Evolutionary conservation across 2,329 filamentous ascomycete genomes (phyloP).

Genomic region (Epichloe gansuensis): DNA sequence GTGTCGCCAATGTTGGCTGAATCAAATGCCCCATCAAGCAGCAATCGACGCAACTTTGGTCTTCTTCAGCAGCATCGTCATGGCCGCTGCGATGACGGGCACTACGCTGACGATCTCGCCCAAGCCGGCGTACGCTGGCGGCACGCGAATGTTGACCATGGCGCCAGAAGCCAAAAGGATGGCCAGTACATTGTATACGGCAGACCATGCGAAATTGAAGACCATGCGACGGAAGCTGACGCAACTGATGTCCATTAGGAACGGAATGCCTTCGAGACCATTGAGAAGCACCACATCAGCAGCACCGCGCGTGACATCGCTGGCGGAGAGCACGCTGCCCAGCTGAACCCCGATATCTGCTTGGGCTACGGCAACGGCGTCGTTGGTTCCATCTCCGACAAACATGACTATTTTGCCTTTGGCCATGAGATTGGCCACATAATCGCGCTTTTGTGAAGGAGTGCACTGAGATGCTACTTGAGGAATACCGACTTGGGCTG

Average conservation of each 20-base stretch:
- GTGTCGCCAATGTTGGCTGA: neutral
- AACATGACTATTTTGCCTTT: conserved; percentile 35
- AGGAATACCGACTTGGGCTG: conserved; percentile 26
- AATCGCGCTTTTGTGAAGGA: conserved; percentile 42
- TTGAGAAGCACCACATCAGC: conserved; percentile 47
- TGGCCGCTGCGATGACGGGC: conserved; percentile 38
- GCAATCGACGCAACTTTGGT: conserved; percentile 2
- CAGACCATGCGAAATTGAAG: conserved; percentile 53
- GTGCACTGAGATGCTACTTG: conserved; percentile 33
- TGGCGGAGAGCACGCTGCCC: conserved; percentile 27
- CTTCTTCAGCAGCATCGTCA: conserved; percentile 17
- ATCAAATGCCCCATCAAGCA: neutral
- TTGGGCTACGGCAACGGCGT: conserved; percentile 47
- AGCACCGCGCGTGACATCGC: conserved; percentile 41
- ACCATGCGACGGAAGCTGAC: conserved; percentile 29
- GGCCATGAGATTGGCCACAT: conserved; percentile 30
- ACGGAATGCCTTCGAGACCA: conserved; percentile 36
- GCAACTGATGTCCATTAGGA: conserved; percentile 35
- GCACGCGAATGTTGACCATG: conserved; percentile 38
- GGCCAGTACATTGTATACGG: conserved; percentile 49
- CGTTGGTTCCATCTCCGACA: conserved; percentile 53
- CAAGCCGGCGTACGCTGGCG: conserved; percentile 41
- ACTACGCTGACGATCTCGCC: conserved; percentile 54
- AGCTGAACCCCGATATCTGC: conserved; percentile 50
- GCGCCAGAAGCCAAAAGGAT: conserved; percentile 48